Evolutionary conservation across 73 alveolate species (phyloP), one percentile per base, ranked within the genome.

Genomic region (Chromera velia): DNA sequence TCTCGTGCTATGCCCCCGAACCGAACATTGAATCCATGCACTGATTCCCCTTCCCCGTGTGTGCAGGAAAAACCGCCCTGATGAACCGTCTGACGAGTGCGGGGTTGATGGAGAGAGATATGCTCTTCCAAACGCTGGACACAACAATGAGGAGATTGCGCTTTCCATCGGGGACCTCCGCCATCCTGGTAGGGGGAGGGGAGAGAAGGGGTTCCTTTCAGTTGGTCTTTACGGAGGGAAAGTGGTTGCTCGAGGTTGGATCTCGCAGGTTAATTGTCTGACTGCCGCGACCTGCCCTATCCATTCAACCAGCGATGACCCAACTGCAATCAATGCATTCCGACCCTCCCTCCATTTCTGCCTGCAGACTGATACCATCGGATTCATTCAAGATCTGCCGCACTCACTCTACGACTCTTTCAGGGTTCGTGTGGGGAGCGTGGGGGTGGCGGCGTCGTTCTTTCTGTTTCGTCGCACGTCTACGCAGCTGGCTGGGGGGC

Each of bases 331-430:
- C 7, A 45, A 45, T 17, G 63, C 63, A 9, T 17, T 9, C 17
- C 17, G 63, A 45, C 17, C 24, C 17, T 45, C 17, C 63, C 24
- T 17, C 63, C 7, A 7, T 45, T 17, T 49, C 30, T 76, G 78
- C 30, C 31, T 79, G 32, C 10, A 65, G 24, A 79, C 79, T 22
- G 85, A 79, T 28, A 68, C 73, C 67, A 68, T 79, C 18, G 85
- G 85, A 32, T 79, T 79, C 67, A 79, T 79, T 73, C 85, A 79
- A 28, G 77, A 79, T 48, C 62, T 79, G 72, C 85, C 85, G 34
- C 85, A 79, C 85, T 32, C 55, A 27, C 85, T 79, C 28, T 79
- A 65, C 24, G 79, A 69, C n/a, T 72, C 85, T 0, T 79, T 68
- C 67, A 72, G 63, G 81, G 6, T 71, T 28, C 63, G 76, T 0